These are phyloP conservation scores for Cornus florida DNA, from an alignment of 148 eudicot genomes.

Conservation along the genomic window DNA sequence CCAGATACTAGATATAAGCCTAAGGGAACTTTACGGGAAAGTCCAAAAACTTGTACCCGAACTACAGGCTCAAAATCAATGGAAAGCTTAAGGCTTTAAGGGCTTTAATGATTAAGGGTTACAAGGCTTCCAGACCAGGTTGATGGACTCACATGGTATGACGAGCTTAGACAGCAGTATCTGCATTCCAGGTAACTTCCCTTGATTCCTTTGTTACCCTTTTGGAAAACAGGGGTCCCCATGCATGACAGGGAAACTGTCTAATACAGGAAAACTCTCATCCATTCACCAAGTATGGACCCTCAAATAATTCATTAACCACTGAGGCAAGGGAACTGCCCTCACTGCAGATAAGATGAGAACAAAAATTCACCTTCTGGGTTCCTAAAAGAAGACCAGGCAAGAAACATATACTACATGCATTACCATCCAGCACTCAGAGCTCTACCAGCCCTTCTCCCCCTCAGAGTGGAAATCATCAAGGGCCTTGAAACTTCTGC, in stretches of 20 bases:
- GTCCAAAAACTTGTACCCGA: background rate
- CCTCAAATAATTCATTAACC: background rate
- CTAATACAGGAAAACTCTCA: background rate
- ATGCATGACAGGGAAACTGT: background rate
- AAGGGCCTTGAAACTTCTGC: too few species aligned
- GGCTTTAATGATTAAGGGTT: background rate
- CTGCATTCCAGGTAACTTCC: background rate
- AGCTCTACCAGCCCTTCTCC: too few species aligned
- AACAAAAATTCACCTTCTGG: background rate
- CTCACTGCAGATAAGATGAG: background rate
- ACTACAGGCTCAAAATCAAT: background rate
- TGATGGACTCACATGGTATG: background rate
- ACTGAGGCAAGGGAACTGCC: background rate
- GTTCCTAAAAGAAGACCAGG: too few species aligned
- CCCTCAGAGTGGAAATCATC: too few species aligned
- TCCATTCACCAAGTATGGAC: background rate
- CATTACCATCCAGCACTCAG: too few species aligned
- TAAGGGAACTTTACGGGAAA: background rate
- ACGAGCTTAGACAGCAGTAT: background rate
- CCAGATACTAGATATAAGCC: background rate
- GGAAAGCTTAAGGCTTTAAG: background rate
- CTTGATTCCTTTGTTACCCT: background rate
- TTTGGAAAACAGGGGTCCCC: background rate
- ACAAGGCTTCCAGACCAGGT: background rate
- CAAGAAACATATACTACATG: too few species aligned